Base-by-base conservation (phyloP, 1,284 basidiomycete species). In the Austroboletus olivaceoglutinosus region DNA sequence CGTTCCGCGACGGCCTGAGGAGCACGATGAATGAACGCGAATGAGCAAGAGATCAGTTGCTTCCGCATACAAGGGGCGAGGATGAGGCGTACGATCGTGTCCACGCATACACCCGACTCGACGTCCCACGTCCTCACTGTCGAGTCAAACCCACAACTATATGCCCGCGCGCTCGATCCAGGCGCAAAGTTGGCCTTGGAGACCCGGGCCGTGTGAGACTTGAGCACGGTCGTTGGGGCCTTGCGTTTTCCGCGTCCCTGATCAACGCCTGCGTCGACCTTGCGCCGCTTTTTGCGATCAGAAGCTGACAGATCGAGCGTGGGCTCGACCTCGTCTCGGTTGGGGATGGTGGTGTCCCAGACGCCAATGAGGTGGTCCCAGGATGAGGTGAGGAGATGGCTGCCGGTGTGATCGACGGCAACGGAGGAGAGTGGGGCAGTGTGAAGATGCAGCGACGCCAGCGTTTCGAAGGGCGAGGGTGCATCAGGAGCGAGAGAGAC, bases 121-220 rank as follows among this genome's bases (percentile, higher is more conserved):
- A 82, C 72, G 64, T 90, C 86, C 89, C 89, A 91, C 11, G 73
- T 68, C 18, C 86, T 72, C 10, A 91, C 76, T 0, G 88, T 89
- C 36, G 86, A 89, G 65, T 91, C 89, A 54, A 89, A 86, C 0
- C 86, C 83, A 63, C 82, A 85, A 57, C 86, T 90, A 40, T 80
- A 80, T 4, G 82, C 87, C n/a, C 48, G 55, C 18, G 59, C 66
- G 16, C 58, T 64, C 9, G 59, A 69, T 23, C 52, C 45, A 0
- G 60, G 51, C 3, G 58, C 56, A 54, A 89, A 90, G 1, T 77
- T 57, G 1, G 77, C 86, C 36, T 78, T 79, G 11, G 87, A 89
- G 0, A 93, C 84, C 13, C 86, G 78, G 23, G 76, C 82, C 0
- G 82, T 83, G 63, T 93, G 91, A 1, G 84, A 86, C 58, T 85